Evolutionary conservation across 495 filamentous ascomycete genomes (phyloP).

Genomic region (Penicillium ochrochloron): DNA sequence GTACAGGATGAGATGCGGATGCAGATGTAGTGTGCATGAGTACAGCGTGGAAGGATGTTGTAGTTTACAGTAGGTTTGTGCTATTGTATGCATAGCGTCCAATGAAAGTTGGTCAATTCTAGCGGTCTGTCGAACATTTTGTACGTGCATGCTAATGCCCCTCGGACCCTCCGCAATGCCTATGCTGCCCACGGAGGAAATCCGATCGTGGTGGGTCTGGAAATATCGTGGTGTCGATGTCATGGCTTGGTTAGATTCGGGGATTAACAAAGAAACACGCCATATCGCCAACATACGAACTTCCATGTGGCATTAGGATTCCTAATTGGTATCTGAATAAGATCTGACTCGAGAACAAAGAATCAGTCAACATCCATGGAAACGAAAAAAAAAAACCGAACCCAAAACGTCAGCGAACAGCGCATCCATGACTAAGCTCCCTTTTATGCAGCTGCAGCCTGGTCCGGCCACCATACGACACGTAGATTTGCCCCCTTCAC

Average conservation of each 20-base stretch:
- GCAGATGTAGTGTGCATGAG: slow-evolving; percentile 6
- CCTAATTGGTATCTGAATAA: neutral
- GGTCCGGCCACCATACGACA: slow-evolving; percentile 7
- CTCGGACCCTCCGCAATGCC: slow-evolving; percentile 3
- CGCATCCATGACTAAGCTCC: slow-evolving; percentile 13
- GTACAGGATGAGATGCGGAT: slow-evolving; percentile 15
- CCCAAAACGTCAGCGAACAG: neutral
- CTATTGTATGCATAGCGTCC: slow-evolving; percentile 4
- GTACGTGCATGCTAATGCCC: neutral
- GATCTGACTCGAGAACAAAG: neutral
- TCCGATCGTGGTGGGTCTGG: slow-evolving; percentile 19
- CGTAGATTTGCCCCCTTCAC: neutral
- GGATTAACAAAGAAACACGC: neutral
- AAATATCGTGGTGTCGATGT: neutral
- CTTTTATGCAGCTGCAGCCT: neutral
- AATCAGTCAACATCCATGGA: neutral
- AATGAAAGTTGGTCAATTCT: neutral
- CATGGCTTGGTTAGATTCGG: neutral
- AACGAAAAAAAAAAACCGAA: neutral
- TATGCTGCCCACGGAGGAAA: slow-evolving; percentile 16
- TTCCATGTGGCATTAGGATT: neutral
- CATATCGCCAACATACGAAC: neutral
- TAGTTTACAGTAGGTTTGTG: neutral
- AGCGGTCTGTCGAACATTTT: slow-evolving; percentile 11
- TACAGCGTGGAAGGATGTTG: neutral